These are phyloP conservation scores for Flaveria robusta DNA, from an alignment of 129 eudicot species.

Conservation along the genomic window DNA sequence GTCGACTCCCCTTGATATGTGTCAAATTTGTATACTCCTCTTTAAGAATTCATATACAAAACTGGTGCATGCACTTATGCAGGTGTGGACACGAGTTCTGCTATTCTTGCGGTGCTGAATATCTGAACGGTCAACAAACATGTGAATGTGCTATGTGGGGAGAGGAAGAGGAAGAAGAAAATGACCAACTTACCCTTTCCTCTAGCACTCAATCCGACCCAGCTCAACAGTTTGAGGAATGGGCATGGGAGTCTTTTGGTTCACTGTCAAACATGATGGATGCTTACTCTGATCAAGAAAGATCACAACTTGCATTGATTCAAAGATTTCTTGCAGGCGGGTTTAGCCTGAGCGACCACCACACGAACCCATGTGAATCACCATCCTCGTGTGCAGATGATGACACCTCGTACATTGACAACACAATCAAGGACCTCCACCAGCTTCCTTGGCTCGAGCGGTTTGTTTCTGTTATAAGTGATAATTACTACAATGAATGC, in stretches of 20 bases:
- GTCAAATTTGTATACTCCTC: background rate
- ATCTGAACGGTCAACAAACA: conserved; percentile 50
- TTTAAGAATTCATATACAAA: conserved; percentile 6
- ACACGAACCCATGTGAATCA: conserved; percentile 13
- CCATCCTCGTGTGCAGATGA: conserved; percentile 44
- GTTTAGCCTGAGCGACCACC: conserved; percentile 60
- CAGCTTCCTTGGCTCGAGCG: conserved; percentile 99
- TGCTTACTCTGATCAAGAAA: conserved; percentile 81
- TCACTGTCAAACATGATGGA: conserved; percentile 67
- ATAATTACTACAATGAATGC: conserved; percentile 75
- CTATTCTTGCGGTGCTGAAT: conserved; percentile 75
- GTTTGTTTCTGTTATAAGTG: conserved; percentile 89
- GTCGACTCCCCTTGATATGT: background rate
- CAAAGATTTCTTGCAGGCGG: conserved; percentile 86
- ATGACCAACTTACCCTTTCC: conserved; percentile 37
- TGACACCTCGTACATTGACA: conserved; percentile 51
- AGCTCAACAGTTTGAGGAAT: conserved; percentile 60
- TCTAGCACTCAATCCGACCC: conserved; percentile 27
- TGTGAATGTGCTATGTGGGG: conserved; percentile 66
- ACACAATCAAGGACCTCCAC: conserved; percentile 85
- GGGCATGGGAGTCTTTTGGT: conserved; percentile 88
- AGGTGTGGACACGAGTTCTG: conserved; percentile 94
- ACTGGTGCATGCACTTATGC: conserved; percentile 12
- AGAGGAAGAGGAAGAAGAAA: conserved; percentile 34
- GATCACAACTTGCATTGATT: conserved; percentile 86